Percentiles rank a stretch among this genome's conserved stretches.
Conservation (phyloP, 768 basidiomycete species). For the Termitomyces sp. region DNA sequence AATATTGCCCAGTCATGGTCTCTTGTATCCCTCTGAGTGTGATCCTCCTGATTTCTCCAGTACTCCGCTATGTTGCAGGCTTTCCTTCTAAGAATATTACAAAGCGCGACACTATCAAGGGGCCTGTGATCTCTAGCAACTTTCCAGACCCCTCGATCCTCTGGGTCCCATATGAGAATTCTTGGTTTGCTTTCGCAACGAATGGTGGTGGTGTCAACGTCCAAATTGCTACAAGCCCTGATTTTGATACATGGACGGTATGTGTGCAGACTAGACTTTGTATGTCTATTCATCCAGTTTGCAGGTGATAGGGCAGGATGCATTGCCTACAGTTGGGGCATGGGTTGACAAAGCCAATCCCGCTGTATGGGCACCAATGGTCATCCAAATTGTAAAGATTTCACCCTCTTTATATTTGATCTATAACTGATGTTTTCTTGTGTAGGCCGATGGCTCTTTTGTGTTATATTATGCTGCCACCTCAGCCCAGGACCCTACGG, state of each 20-base stretch:
- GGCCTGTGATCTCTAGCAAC: conserved; percentile 9
- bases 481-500: conserved; percentile 8
- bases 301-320: conserved; percentile 7
- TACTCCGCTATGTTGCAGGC: not conserved
- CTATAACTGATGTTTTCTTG: not conserved
- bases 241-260: conserved; percentile 8
- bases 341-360: conserved; percentile 10
- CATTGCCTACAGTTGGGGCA: too few species aligned
- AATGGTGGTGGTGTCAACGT: conserved; percentile 8
- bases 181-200: too few species aligned
- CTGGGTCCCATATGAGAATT: conserved; percentile 10
- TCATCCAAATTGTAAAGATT: conserved; percentile 7
- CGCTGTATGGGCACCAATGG: conserved; percentile 15
- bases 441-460: conserved; percentile 8
- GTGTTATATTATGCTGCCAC: conserved; percentile 14
- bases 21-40: not conserved
- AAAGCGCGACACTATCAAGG: conserved; percentile 9
- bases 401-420: not conserved
- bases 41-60: not conserved
- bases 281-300: not conserved
- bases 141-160: conserved; percentile 13
- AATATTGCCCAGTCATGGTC: conserved; percentile 3
- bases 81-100: conserved; percentile 9
- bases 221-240: conserved; percentile 10
- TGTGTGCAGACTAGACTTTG: not conserved